Base-by-base conservation (phyloP, 306 rosid species). In the Pterocarpus macrocarpus region DNA sequence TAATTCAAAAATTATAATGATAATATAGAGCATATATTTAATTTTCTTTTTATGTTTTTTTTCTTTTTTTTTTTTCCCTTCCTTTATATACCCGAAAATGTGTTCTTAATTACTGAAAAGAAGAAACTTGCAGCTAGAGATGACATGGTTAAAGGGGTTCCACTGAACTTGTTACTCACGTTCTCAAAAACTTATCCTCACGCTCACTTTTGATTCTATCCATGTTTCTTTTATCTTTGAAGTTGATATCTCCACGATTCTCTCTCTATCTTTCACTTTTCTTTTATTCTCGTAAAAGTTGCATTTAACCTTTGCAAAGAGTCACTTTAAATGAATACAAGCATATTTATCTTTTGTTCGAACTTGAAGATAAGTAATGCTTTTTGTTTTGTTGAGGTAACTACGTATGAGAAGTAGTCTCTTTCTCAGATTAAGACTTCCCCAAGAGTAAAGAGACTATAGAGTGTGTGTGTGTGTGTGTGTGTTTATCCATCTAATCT, bases 401-500 rank as follows among this genome's bases (percentile, higher is more conserved):
- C 33, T 15, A 12, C 43, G 34, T 67, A 68, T 2, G 17, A 32
- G 33, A 45, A 69, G 30, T 41, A 44, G 82, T 78, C 75, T 78
- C 69, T 68, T 56, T 22, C 28, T 68, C 76, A 2, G 64, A 78
- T 43, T 6, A 34, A 69, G 11, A 66, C 59, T 43, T 41, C 28
- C 16, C 53, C 2, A 47, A 45, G 59, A 47, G 13, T 45, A 71
- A n/a, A 38, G 33, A 50, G 74, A 69, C 43, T 34, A 44, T 13
- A 69, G 63, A 53, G 36, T 22, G 64, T 22, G 47, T 14, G 73
- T 52, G 36, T 22, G 64, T 22, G 47, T 14, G 73, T 52, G 71
- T 28, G 49, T 30, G 79, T 53, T 80, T 72, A 63, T 63, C 30
- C 74, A 38, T 64, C 73, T 64, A 73, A 81, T 64, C 9, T 71